Evolutionary conservation across 352 stramenopile genomes (phyloP).

Genomic region (Globisporangium radiosum): DNA sequence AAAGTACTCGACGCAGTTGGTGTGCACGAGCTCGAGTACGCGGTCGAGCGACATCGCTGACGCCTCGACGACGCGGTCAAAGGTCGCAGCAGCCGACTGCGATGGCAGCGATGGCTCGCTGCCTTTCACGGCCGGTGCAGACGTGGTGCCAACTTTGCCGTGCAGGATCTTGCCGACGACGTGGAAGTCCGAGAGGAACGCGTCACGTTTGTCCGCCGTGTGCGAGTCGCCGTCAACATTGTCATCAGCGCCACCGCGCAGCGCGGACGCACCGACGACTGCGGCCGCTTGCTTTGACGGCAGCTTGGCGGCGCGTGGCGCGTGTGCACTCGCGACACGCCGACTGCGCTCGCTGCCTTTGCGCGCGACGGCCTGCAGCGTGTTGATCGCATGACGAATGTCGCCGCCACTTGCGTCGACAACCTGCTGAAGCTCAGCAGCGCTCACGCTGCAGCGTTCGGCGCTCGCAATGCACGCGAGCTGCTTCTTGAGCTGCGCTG

Average conservation of each 20-base stretch:
- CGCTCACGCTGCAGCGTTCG: constrained; percentile 23
- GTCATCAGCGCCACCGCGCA: background rate
- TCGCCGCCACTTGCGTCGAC: constrained; percentile 65
- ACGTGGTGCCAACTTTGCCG: constrained; percentile 25
- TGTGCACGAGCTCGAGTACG: constrained; percentile 59
- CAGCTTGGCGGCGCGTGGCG: too few species aligned
- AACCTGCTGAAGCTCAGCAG: constrained; percentile 33
- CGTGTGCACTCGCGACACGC: too few species aligned
- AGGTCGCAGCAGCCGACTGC: constrained; percentile 5
- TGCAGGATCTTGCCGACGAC: constrained; percentile 75
- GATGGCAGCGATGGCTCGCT: constrained; percentile 6
- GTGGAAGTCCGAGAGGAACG: constrained; percentile 79
- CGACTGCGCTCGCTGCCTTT: background rate
- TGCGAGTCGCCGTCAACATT: background rate
- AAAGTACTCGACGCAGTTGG: constrained; percentile 70
- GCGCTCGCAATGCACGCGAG: constrained; percentile 32
- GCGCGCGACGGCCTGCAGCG: constrained; percentile 39
- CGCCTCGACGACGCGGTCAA: constrained; percentile 46
- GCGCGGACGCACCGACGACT: background rate
- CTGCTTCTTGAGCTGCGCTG: constrained; percentile 69
- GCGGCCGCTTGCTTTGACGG: background rate
- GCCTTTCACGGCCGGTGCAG: constrained; percentile 14
- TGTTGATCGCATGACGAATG: constrained; percentile 76
- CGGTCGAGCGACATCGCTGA: constrained; percentile 51
- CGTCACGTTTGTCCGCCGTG: constrained; percentile 27